phyloP scores from a whole-genome alignment of 768 basidiomycete species.

The Galerina sulciceps region DNA sequence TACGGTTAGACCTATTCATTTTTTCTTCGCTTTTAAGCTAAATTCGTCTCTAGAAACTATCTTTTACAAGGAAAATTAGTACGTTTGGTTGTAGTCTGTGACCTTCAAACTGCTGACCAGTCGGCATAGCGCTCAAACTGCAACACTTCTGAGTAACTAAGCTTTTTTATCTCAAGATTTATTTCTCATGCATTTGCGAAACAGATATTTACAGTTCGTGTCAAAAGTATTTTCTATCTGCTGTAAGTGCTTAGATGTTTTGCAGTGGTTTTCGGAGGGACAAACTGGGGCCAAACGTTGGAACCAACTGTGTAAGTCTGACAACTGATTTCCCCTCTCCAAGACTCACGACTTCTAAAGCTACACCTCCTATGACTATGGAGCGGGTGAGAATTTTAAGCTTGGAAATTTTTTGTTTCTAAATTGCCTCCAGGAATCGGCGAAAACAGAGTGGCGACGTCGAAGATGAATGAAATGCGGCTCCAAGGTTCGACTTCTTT shows the following conservation, averaged over 20 bases:
- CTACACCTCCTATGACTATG: slow-evolving; percentile 64
- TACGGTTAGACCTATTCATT: slow-evolving; percentile 35
- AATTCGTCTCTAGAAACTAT: slow-evolving; percentile 42
- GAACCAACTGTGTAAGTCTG: slow-evolving; percentile 51
- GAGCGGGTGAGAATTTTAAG: no score
- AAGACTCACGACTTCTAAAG: background rate
- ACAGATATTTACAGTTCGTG: slow-evolving; percentile 52
- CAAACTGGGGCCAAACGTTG: slow-evolving; percentile 64
- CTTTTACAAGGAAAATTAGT: slow-evolving; percentile 60
- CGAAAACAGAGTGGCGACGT: slow-evolving; percentile 48
- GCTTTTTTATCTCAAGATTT: slow-evolving; percentile 12
- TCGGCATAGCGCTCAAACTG: slow-evolving; percentile 42
- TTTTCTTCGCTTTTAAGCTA: background rate
- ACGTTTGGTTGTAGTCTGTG: slow-evolving; percentile 10
- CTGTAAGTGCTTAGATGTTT: background rate
- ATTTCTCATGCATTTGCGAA: slow-evolving; percentile 15
- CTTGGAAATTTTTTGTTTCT: background rate
- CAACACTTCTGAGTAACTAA: slow-evolving; percentile 50
- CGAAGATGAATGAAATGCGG: slow-evolving; percentile 58
- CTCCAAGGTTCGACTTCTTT: slow-evolving; percentile 49
- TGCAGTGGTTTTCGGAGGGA: slow-evolving; percentile 63
- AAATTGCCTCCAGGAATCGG: slow-evolving; percentile 42
- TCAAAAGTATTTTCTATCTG: background rate
- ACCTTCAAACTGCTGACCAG: background rate
- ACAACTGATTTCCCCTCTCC: background rate